phyloP scores from a whole-genome alignment of 345 rosid genomes.

The Eucalyptus erythrocorys region DNA sequence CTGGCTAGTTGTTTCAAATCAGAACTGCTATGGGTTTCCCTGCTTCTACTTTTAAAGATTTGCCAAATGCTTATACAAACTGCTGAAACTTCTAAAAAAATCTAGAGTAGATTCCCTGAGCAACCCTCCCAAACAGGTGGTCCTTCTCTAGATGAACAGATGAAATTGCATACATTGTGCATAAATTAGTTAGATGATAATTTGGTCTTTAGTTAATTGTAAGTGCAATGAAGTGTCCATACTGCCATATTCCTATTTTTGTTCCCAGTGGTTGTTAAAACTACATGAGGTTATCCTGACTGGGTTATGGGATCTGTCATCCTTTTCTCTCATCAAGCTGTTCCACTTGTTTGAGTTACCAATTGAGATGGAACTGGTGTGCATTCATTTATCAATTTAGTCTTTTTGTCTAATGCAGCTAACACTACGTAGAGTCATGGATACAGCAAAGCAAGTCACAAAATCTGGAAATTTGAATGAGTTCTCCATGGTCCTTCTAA shows the following conservation, averaged over 20 bases:
- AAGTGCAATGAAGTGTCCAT: background rate
- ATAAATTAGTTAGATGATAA: background rate
- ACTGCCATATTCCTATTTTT: background rate
- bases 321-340: background rate
- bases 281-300: background rate
- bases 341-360: background rate
- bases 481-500: constrained; percentile 95
- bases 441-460: constrained; percentile 88
- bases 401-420: constrained; percentile 42
- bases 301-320: background rate
- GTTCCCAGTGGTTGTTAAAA: background rate
- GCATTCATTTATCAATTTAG: background rate
- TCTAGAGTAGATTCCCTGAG: background rate
- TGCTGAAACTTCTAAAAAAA: background rate
- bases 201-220: background rate
- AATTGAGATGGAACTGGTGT: background rate
- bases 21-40: background rate
- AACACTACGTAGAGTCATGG: constrained; percentile 90
- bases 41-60: background rate
- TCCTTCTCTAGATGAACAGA: background rate
- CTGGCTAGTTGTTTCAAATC: background rate
- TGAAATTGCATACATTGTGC: background rate
- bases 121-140: background rate
- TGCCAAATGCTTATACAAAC: background rate
- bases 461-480: constrained; percentile 89